Evolutionary conservation across 108 stramenopile species (phyloP), one percentile per base, ranked within the genome.

Genomic region (Nitzschia palea): DNA sequence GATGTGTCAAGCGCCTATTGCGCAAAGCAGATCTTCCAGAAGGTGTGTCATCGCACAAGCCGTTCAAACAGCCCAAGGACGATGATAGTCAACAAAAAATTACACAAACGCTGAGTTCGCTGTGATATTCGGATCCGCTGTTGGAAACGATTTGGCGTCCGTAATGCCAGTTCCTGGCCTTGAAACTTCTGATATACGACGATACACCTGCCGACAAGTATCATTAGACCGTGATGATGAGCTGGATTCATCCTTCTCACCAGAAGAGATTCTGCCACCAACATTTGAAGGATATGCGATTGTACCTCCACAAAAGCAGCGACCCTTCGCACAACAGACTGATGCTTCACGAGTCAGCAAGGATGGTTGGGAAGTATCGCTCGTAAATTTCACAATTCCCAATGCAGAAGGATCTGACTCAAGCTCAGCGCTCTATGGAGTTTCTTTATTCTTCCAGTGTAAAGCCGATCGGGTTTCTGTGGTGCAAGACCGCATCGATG

Each of bases 331-430:
- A 43, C 47, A 77, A 3, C 9, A 30, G 6, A 15, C 59, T 27
- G 32, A 73, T 22, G 22, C 30, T 17, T 35, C 27, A 23, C 36
- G 55, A 22, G 22, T 62, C 32, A 85, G 85, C 55, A 50, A 48
- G 29, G 86, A 90, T 72, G 89, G 89, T 36, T 94, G 93, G 93
- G 86, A 86, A 58, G 77, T 90, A 4, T 86, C 93, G 26, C 52
- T 94, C 9, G 70, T 84, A 0, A 85, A 82, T 66, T 86, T 89
- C 36, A 80, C 77, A 26, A 77, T 90, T 44, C 89, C 93, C 15
- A 80, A 80, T 43, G 73, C 65, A 10, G 81, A 84, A 14, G 69
- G 66, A n/a, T 71, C 74, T 4, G 75, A 61, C 30, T 67, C 62
- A 4, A 79, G 78, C 31, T 80, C 81, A 25, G 67, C 78, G 50